Evolutionary conservation across 2,329 filamentous ascomycete species (phyloP).

Genomic region (Mariannaea elegans): DNA sequence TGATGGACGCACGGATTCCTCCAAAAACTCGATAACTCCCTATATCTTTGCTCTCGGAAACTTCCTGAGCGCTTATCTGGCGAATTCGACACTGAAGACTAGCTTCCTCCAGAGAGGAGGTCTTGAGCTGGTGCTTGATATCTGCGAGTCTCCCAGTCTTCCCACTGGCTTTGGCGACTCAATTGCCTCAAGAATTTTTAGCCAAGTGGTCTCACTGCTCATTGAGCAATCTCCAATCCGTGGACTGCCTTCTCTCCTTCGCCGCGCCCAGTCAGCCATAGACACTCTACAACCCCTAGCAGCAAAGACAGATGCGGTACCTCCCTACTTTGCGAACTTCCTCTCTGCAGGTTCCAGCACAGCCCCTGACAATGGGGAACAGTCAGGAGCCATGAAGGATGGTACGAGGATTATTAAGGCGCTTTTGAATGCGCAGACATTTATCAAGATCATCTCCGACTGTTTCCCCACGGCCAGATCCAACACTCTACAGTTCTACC

Average conservation of each 20-base stretch:
- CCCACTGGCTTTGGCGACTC: conserved; percentile 69
- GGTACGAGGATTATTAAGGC: conserved; percentile 85
- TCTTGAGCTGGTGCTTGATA: conserved; percentile 83
- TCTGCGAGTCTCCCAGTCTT: conserved; percentile 83
- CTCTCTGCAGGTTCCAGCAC: conserved; percentile 57
- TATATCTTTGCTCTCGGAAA: conserved; percentile 80
- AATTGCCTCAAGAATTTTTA: conserved; percentile 73
- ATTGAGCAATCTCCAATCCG: conserved; percentile 84
- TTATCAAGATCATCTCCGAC: conserved; percentile 78
- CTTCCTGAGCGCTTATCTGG: conserved; percentile 79
- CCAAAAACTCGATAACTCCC: conserved; percentile 59
- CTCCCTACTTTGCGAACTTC: conserved; percentile 76
- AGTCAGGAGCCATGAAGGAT: conserved; percentile 56
- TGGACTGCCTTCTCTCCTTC: conserved; percentile 82
- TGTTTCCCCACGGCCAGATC: conserved; percentile 77
- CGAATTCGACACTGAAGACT: conserved; percentile 75
- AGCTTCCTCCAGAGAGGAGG: conserved; percentile 82
- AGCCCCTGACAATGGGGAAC: conserved; percentile 44
- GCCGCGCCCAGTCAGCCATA: conserved; percentile 75
- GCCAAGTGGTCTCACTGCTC: conserved; percentile 78
- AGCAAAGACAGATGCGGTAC: conserved; percentile 54
- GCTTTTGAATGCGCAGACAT: conserved; percentile 77
- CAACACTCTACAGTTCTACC: conserved; percentile 71
- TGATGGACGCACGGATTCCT: conserved; percentile 34
- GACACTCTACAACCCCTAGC: conserved; percentile 74